Evolutionary conservation across 495 filamentous ascomycete genomes (phyloP).

Genomic region (Hypoxylon fragiforme): DNA sequence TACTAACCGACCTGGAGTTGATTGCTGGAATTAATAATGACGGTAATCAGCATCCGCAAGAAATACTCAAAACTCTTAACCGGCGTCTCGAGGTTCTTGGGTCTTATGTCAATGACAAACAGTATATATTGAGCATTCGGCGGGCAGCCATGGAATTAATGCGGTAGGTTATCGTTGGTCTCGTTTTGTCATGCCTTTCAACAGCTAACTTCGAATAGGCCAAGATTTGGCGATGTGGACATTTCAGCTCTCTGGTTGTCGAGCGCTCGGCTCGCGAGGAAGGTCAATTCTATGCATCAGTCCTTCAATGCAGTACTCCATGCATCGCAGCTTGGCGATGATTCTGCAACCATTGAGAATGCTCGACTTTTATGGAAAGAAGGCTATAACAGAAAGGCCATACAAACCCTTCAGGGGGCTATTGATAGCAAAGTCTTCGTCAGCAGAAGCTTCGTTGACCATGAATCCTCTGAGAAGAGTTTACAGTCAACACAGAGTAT

Average conservation of each 20-base stretch:
- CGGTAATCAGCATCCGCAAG: slow-evolving; percentile 42
- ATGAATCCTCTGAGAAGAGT: slow-evolving; percentile 49
- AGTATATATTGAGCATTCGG: slow-evolving; percentile 87
- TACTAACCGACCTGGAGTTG: slow-evolving; percentile 81
- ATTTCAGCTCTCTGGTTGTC: slow-evolving; percentile 84
- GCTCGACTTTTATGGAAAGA: slow-evolving; percentile 92
- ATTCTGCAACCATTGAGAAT: slow-evolving; percentile 88
- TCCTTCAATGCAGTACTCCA: slow-evolving; percentile 93
- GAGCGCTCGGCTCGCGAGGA: slow-evolving; percentile 83
- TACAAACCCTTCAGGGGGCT: slow-evolving; percentile 82
- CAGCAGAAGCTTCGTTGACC: slow-evolving; percentile 41
- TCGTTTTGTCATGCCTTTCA: neutral
- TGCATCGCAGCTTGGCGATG: slow-evolving; percentile 79
- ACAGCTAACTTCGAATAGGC: slow-evolving; percentile 47
- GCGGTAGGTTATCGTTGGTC: slow-evolving; percentile 48
- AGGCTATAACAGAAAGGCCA: slow-evolving; percentile 91
- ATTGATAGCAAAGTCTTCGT: slow-evolving; percentile 74
- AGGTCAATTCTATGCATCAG: slow-evolving; percentile 76
- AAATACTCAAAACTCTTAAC: slow-evolving; percentile 63
- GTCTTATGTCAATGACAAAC: slow-evolving; percentile 85
- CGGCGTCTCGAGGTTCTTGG: slow-evolving; percentile 82
- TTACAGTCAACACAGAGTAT: slow-evolving; percentile 56
- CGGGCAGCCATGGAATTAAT: slow-evolving; percentile 82
- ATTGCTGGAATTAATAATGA: slow-evolving; percentile 60
- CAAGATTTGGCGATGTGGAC: slow-evolving; percentile 61